Evolutionary conservation across 1,284 basidiomycete genomes (phyloP), one percentile per base, ranked within the genome.

Genomic region (Pseudozyma thailandica): DNA sequence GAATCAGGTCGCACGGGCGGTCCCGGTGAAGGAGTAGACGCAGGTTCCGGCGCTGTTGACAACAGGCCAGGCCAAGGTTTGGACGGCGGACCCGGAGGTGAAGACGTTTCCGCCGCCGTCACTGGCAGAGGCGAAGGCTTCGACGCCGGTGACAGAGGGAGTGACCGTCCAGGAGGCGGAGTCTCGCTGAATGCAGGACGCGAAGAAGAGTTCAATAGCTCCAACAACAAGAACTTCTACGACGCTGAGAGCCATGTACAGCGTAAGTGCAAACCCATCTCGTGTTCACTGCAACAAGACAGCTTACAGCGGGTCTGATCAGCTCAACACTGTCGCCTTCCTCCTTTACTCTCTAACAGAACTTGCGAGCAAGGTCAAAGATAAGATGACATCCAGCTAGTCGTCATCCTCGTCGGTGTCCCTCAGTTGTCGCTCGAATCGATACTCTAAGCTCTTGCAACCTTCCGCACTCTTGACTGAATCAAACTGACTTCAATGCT

Each of bases 151-250:
- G 38, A 60, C 3, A 53, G 38, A 37, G 47, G 58, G 0, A 50
- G 50, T 41, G 35, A 53, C n/a, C 46, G 46, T 6, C 43, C 39
- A 21, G 58, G 58, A 5, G 47, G 58, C 1, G 58, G 58, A 6
- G 51, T 61, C 7, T 45, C 33, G 9, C 21, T 54, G 18, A 61
- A 61, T 25, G 57, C 50, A 13, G 57, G 46, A 6, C 52, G 57
- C 20, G 46, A 60, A 6, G 45, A 52, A 16, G 50, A 60, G 26
- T 53, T 60, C 50, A 43, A 49, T n/a, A 48, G 41, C 33, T 35
- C 38, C 18, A 49, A 39, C 50, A 38, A 31, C 18, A 38, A 31
- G 18, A 53, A 49, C 20, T 60, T 60, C n/a, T 52, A 44, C 46
- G 50, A 60, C 26, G 45, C 50, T 3, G 46, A 60, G 21, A 39